A percentile compares a stretch with the other conserved stretches of the same genome.
These are phyloP conservation scores for Panicum miliaceum DNA, from an alignment of 176 grass and related monocot species.

Conservation along the genomic window DNA sequence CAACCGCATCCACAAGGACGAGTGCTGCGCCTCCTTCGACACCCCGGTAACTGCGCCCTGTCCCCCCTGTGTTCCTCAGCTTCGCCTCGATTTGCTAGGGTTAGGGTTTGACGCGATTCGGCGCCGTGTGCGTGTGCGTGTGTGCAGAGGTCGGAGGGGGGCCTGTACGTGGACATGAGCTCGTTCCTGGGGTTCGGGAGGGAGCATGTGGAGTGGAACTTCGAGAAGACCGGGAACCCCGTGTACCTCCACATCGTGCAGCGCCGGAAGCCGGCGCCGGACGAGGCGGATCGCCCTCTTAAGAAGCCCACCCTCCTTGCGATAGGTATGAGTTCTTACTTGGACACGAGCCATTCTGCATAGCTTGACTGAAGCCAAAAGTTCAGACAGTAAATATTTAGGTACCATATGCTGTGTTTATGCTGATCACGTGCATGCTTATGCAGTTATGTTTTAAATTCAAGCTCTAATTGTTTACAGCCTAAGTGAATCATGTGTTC, in stretches of 20 bases:
- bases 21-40: constrained; percentile 97
- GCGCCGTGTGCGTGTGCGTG: not conserved
- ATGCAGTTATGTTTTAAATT: not conserved
- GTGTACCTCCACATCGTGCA: constrained; percentile 96
- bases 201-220: constrained; percentile 84
- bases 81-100: constrained; percentile 18
- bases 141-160: constrained; percentile 77
- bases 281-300: constrained; percentile 80
- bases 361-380: not conserved
- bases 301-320: constrained; percentile 96
- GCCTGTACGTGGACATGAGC: constrained; percentile 80
- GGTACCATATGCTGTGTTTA: not conserved
- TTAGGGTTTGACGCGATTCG: constrained; percentile 30
- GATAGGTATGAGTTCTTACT: constrained; percentile 60
- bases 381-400: not conserved
- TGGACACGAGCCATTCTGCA: not conserved
- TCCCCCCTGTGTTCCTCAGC: not conserved
- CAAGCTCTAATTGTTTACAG: too few relatives aligned
- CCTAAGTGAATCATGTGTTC: not conserved
- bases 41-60: constrained; percentile 56
- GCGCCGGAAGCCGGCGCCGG: constrained; percentile 58
- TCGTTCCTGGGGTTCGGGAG: constrained; percentile 92
- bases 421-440: not conserved
- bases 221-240: constrained; percentile 75
- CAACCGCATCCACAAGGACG: constrained; percentile 93